These are phyloP conservation scores for apple (Malus domestica) DNA, from an alignment of 306 rosid genomes.

Conservation along the genomic window ASM211411v1 NC_041801.1:5741001-5741500, in stretches of 20 bases:
- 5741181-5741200: slow-evolving; percentile 48
- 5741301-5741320: slow-evolving; percentile 53
- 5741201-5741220: slow-evolving; percentile 52
- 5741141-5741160: slow-evolving; percentile 76
- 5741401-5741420: slow-evolving; percentile 64
- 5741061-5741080: slow-evolving; percentile 74
- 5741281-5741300: slow-evolving; percentile 47
- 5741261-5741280: slow-evolving; percentile 73
- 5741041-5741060: slow-evolving; percentile 63
- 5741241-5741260: slow-evolving; percentile 75
- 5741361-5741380: slow-evolving; percentile 64
- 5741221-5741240: slow-evolving; percentile 75
- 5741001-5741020: slow-evolving; percentile 35
- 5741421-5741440: slow-evolving; percentile 63
- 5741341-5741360: slow-evolving; percentile 48
- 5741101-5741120: slow-evolving; percentile 53
- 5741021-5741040: slow-evolving; percentile 50
- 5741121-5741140: slow-evolving; percentile 46
- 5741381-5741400: slow-evolving; percentile 61
- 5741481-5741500: slow-evolving; percentile 58
- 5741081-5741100: slow-evolving; percentile 49
- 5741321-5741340: slow-evolving; percentile 45
- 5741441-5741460: slow-evolving; percentile 61
- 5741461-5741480: slow-evolving; percentile 66
- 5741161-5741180: slow-evolving; percentile 68